Conservation (phyloP, 163 green algal species). For the Trebouxia gelatinosa region DNA sequence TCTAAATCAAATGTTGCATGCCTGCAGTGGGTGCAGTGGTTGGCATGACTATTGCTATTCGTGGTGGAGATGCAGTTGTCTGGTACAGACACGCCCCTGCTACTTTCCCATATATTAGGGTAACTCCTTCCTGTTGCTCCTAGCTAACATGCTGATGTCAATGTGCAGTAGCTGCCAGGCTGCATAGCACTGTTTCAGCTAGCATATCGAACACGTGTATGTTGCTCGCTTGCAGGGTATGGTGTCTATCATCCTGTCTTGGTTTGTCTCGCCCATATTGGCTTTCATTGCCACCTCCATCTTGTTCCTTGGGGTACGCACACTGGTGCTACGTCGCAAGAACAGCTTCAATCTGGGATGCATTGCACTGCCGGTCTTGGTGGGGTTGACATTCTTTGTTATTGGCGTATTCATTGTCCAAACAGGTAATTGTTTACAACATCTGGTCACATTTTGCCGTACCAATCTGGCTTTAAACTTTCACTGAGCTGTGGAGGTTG, state of each 20-base stretch:
- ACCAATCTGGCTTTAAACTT: too few relatives aligned
- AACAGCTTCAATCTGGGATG: slow-evolving; percentile 23
- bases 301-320: slow-evolving; percentile 42
- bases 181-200: too few relatives aligned
- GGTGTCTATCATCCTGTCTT: slow-evolving; percentile 49
- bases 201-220: too few relatives aligned
- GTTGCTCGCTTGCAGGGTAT: slow-evolving; percentile 53
- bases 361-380: slow-evolving; percentile 25
- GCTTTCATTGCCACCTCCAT: slow-evolving; percentile 40
- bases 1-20: slow-evolving; percentile 1
- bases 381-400: slow-evolving; percentile 38
- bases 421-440: too few relatives aligned
- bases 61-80: slow-evolving; percentile 47
- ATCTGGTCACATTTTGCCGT: too few relatives aligned
- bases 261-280: slow-evolving; percentile 47
- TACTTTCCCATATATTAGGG: slow-evolving; percentile 54
- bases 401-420: slow-evolving; percentile 40
- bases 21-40: slow-evolving; percentile 56
- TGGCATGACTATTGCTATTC: slow-evolving; percentile 51
- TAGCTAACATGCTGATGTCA: too few relatives aligned
- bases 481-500: too few relatives aligned
- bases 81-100: slow-evolving; percentile 44
- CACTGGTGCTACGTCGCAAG: slow-evolving; percentile 26
- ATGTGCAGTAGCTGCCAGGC: too few relatives aligned
- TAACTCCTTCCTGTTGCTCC: too few relatives aligned